Percentiles rank a stretch among this genome's conserved stretches.
Evolutionary conservation across 257 asterid genomes (phyloP).

Genomic region (Forsythia suspensa): DNA sequence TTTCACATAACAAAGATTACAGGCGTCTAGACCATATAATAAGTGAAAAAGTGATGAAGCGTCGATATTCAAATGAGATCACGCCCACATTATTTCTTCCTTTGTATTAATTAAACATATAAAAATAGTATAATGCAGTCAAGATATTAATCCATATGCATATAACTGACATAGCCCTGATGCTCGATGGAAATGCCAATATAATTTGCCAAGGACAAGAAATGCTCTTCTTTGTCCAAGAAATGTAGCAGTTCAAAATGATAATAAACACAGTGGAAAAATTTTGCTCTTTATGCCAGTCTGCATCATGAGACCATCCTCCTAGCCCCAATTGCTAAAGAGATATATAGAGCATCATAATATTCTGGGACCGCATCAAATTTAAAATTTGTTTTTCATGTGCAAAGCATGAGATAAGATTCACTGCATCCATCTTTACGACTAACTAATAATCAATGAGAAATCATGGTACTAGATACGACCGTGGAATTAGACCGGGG

Average conservation of each 20-base stretch:
- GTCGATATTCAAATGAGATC: slow-evolving; percentile 7
- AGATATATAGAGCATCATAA: neutral
- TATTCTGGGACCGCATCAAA: neutral
- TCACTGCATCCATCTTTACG: neutral
- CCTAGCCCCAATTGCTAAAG: slow-evolving; percentile 1
- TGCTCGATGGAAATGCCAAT: slow-evolving; percentile 4
- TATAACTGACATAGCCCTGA: neutral
- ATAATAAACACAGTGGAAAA: neutral
- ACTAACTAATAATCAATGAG: slow-evolving; percentile 9
- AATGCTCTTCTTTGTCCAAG: neutral
- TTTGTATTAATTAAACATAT: slow-evolving; percentile 11
- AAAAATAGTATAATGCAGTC: neutral
- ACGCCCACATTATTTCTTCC: slow-evolving; percentile 16
- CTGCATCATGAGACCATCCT: neutral
- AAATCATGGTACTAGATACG: neutral
- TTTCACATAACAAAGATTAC: slow-evolving; percentile 5
- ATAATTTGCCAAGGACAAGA: neutral
- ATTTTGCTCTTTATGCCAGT: slow-evolving; percentile 1
- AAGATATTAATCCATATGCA: neutral
- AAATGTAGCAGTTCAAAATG: neutral
- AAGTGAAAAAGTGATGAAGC: slow-evolving; percentile 4
- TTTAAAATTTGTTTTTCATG: neutral
- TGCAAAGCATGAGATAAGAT: slow-evolving; percentile 9
- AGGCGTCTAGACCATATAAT: neutral
- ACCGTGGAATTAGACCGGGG: slow-evolving; percentile 15